These are phyloP conservation scores for Vigna trinervia DNA, from an alignment of 306 rosid genomes.

Conservation along the genomic window DNA sequence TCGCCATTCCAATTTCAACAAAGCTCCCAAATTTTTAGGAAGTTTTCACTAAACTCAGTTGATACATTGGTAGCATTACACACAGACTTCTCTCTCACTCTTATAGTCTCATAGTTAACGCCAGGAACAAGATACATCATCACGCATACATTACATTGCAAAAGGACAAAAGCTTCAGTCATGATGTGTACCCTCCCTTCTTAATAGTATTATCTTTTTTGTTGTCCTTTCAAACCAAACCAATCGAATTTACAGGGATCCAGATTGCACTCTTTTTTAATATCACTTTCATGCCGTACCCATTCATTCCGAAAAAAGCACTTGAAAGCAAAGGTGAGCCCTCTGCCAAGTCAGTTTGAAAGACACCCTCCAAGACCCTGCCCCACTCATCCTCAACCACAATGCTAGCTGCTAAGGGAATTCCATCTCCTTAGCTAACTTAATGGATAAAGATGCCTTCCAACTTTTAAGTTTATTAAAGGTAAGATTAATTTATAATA, in stretches of 20 bases:
- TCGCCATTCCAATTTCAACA: not conserved
- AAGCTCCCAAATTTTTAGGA: not conserved
- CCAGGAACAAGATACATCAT: not conserved
- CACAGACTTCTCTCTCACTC: not conserved
- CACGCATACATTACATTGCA: not conserved
- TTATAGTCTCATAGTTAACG: conserved; percentile 19
- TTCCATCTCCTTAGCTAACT: not conserved
- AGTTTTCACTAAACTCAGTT: not conserved
- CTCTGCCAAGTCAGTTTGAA: conserved; percentile 11
- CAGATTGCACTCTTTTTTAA: not conserved
- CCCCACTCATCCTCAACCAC: conserved; percentile 20
- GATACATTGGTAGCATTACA: too few species aligned
- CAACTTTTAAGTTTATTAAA: too few species aligned
- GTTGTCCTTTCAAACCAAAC: conserved; percentile 30
- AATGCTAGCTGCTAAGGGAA: not conserved
- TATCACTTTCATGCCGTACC: conserved; percentile 13
- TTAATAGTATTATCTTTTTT: not conserved
- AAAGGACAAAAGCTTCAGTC: conserved; percentile 27
- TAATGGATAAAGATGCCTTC: not conserved
- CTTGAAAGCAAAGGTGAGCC: conserved; percentile 7
- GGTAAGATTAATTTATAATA: too few species aligned
- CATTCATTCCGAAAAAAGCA: conserved; percentile 25
- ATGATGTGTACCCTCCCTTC: not conserved
- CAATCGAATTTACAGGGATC: conserved; percentile 27
- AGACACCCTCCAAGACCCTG: not conserved